These are phyloP conservation scores for Melocanna baccifera DNA, from an alignment of 176 grass and related monocot genomes.

Conservation along the genomic window DNA sequence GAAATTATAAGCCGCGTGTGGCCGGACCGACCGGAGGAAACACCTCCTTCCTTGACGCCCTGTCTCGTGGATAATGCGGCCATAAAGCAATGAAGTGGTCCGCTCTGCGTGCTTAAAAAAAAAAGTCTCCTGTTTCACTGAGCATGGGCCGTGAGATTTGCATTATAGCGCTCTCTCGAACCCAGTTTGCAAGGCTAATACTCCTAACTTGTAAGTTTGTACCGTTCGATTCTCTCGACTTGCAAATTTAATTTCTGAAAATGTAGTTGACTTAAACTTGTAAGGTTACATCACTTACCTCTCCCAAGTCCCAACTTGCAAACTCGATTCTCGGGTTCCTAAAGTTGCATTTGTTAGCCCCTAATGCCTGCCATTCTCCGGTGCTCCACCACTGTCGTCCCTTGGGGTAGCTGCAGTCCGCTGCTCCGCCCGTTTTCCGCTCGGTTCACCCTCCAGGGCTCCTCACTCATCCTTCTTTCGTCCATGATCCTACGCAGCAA, in stretches of 20 bases:
- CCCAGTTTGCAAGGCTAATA: background rate
- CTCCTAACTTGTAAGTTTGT: background rate
- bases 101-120: background rate
- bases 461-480: background rate
- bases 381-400: too few relatives aligned
- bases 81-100: background rate
- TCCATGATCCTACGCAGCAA: background rate
- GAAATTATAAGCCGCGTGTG: constrained; percentile 26
- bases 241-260: background rate
- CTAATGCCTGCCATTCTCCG: background rate
- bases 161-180: background rate
- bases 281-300: background rate
- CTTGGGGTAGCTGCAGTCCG: too few relatives aligned
- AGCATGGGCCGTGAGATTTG: background rate
- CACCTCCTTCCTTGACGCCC: constrained; percentile 34
- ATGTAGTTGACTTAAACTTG: background rate
- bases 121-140: background rate
- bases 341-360: background rate
- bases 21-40: constrained; percentile 22
- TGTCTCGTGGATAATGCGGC: constrained; percentile 36
- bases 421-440: background rate
- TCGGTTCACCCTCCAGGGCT: background rate
- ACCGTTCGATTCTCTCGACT: background rate
- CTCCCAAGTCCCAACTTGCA: too few relatives aligned
- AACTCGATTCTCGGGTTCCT: background rate